Base-by-base conservation (phyloP, 1,284 basidiomycete genomes). In the Apiotrichum montevideense region DNA sequence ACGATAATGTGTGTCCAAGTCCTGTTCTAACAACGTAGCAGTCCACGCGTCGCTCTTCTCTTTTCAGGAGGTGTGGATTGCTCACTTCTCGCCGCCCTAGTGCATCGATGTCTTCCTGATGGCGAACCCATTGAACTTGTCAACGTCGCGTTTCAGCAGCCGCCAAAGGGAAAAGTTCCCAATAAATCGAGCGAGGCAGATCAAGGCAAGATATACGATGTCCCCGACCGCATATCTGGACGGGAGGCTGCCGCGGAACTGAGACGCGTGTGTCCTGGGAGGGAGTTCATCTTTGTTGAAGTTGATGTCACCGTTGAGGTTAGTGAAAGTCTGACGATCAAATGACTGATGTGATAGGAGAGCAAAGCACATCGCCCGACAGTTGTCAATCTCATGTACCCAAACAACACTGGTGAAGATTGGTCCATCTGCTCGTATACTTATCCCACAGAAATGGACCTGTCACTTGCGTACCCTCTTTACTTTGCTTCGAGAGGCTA, bases 11-110 rank as follows among this genome's bases (percentile, higher is more conserved):
- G 37, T 13, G 37, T 9, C 37, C 37, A 39, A 3, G 37, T 39
- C 9, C 9, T 9, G 37, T 2, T 39, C 37, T 39, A 3, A 29
- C 29, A 29, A 29, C 29, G 29, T 29, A 29, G 9, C 3, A 39
- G 37, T 4, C 37, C 88, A 0, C 82, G 85, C 55, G 80, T 96
- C 0, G 92, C 88, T 3, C 80, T 98, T 6, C 81, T 99, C 4
- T 99, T 98, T 74, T 97, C 93, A 21, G 95, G 95, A 32, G 95
- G 95, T 0, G 88, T 99, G 37, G 95, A 99, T 70, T 98, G 87
- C 14, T 87, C 93, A 0, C 80, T 91, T 32, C 68, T 98, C 1
- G 86, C 93, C 0, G 86, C 84, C 62, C 77, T 98, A 0, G 87
- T 90, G 0, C 83, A 94, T 66, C 80, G 88, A 53, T 83, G 87